Conservation (phyloP, 2,329 filamentous ascomycete species). For the Chaetomiaceae sp. region DNA sequence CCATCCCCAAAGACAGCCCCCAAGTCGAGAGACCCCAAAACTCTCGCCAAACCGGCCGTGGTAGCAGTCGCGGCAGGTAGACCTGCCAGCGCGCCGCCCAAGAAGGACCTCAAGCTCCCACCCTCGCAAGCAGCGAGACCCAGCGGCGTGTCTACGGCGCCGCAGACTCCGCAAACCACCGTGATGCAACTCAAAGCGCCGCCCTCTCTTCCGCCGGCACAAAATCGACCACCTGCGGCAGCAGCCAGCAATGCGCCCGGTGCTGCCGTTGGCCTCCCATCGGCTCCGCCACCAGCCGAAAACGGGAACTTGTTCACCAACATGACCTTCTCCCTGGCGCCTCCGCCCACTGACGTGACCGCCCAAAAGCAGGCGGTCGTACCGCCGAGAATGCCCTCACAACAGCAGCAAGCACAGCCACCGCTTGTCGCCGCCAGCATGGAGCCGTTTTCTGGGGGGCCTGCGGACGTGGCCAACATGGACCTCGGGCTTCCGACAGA, state of each 20-base stretch:
- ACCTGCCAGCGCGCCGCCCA: slow-evolving; percentile 20
- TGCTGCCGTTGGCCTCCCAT: not conserved
- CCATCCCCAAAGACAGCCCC: slow-evolving; percentile 17
- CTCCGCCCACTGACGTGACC: slow-evolving; percentile 30
- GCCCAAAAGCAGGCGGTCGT: slow-evolving; percentile 18
- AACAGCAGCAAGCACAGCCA: slow-evolving; percentile 8
- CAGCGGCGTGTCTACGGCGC: slow-evolving; percentile 4
- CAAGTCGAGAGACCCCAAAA: slow-evolving; percentile 20
- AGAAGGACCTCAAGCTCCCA: slow-evolving; percentile 20
- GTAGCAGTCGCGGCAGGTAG: slow-evolving; percentile 17
- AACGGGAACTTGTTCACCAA: slow-evolving; percentile 48
- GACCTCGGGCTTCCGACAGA: not conserved
- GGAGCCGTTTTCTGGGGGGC: not conserved
- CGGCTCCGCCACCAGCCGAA: slow-evolving; percentile 16
- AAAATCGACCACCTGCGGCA: slow-evolving; percentile 4
- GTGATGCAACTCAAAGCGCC: slow-evolving; percentile 7
- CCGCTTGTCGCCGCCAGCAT: slow-evolving; percentile 10
- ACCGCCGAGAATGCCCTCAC: slow-evolving; percentile 16
- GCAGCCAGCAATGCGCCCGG: slow-evolving; percentile 2
- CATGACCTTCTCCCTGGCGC: slow-evolving; percentile 50
- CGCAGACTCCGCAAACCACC: slow-evolving; percentile 4
- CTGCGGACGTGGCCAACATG: slow-evolving; percentile 13
- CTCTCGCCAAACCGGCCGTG: slow-evolving; percentile 15
- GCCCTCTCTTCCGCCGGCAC: not conserved
- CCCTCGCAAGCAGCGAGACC: slow-evolving; percentile 13